Evolutionary conservation across 73 alveolate genomes (phyloP), one percentile per base, ranked within the genome.

Genomic region (Blepharisma stoltei): DNA sequence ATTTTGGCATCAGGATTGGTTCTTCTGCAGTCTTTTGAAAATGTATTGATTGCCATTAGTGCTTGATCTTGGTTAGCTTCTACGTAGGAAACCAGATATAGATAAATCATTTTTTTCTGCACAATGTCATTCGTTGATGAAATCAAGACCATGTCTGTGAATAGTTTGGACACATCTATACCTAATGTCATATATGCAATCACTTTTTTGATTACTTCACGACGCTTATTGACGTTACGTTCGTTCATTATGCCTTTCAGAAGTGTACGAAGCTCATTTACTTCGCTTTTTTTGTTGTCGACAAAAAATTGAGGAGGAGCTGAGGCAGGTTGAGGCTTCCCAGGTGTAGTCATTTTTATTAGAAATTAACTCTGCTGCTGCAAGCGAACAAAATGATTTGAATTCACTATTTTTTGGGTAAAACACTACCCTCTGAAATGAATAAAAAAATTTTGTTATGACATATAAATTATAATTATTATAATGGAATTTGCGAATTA

Each of bases 151-250:
- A 96, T 96, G 77, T 96, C 98, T 66, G 93, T 86, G 79, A 90
- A 96, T 54, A 96, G 86, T 70, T 87, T 86, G 20, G 98, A 93
- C 32, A 94, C 98, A 78, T 94, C 99, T 7, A 94, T 95, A 11
- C 98, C 98, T 49, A 93, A 85, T 8, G 99, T 96, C 99, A 96
- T 96, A 55, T 94, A 96, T 37, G 99, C 99, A 18, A 96, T 94
- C 70, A 96, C 99, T 75, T 96, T 85, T 83, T 96, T 96, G 67
- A 96, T 94, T 0, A 92, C 97, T 75, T 96, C 99, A 81, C 97
- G 55, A 54, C 92, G 70, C 87, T 92, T 93, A 55, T 80, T 90
- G 27, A 67, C 78, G 75, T 93, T 97, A 53, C 88, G 85, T 69
- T 96, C 99, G 53, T 89, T 79, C 41, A 84, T 52, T 55, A 90